Evolutionary conservation across 345 rosid genomes (phyloP), one percentile per base, ranked within the genome.

Genomic region (Lenwebbia sp.): DNA sequence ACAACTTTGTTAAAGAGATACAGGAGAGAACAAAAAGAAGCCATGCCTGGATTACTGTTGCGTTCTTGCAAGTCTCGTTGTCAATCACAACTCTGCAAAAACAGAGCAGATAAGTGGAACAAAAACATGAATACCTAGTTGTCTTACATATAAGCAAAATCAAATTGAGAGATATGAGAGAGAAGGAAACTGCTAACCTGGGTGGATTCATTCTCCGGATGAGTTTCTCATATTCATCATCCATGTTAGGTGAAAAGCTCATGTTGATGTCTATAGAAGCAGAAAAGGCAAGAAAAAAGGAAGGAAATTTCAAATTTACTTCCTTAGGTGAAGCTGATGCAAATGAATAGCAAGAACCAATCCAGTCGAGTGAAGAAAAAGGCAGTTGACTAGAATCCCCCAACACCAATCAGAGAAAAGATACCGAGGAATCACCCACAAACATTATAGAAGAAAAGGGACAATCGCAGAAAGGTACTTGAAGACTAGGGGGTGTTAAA

Each of bases 171-270:
- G 74, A 50, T 33, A 62, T 87, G 86, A 87, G 65, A 85, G 83
- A 89, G 58, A 81, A 82, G 49, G 70, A 54, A 53, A 75, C 37
- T 76, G 53, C 52, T 26, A 88, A 94, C 98, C 98, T 95, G 58
- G 99, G 99, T 47, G 98, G 99, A 88, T 96, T 96, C 96, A 96
- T 92, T 90, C 98, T 95, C 88, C 96, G 87, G 57, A 95, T 91
- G 76, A 96, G 95, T 83, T 95, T 96, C 92, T 92, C 98, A 86
- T 95, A 95, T 85, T 95, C 99, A 90, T 96, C 92, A 91, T 92
- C 97, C 93, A 92, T 93, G 83, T 90, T 94, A 57, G 91, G 90
- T 52, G 99, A 94, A 88, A 91, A 94, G 89, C 93, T 91, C 98
- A 91, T 90, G 87, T 84, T 92, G 90, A 92, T 83, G 83, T 94